Conservation (phyloP, 352 stramenopile genomes). For the Blastocystis sp. region DNA sequence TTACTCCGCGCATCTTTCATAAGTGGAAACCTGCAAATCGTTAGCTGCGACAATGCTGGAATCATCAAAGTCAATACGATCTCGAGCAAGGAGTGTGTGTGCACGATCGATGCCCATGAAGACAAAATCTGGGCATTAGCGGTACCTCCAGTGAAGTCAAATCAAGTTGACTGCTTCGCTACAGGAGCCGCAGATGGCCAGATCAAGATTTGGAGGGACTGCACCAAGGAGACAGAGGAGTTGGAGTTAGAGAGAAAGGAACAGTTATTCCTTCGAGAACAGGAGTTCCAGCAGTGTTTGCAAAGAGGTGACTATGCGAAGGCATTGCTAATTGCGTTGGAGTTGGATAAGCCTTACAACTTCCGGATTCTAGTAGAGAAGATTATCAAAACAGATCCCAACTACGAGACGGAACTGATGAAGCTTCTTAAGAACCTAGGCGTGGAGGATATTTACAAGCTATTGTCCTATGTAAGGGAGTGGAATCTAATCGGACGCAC, state of each 20-base stretch:
- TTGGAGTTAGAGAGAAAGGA: slow-evolving; percentile 75
- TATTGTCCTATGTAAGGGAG: slow-evolving; percentile 86
- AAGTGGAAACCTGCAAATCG: slow-evolving; percentile 81
- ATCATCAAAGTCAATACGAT: slow-evolving; percentile 96
- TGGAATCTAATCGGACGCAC: slow-evolving; percentile 95
- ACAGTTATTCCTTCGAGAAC: slow-evolving; percentile 84
- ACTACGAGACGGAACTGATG: slow-evolving; percentile 44
- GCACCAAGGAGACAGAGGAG: slow-evolving; percentile 81
- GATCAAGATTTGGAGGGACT: slow-evolving; percentile 87
- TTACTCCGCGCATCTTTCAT: slow-evolving; percentile 80
- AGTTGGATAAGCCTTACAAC: slow-evolving; percentile 83
- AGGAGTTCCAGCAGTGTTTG: slow-evolving; percentile 87
- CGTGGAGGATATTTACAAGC: slow-evolving; percentile 76
- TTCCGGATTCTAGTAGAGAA: slow-evolving; percentile 79
- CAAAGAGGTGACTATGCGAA: slow-evolving; percentile 79
- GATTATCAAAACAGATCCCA: slow-evolving; percentile 56
- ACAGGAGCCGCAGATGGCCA: slow-evolving; percentile 86
- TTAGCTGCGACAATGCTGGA: slow-evolving; percentile 88
- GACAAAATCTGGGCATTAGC: slow-evolving; percentile 94
- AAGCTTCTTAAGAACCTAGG: slow-evolving; percentile 73
- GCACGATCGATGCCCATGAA: slow-evolving; percentile 87
- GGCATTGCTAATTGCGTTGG: slow-evolving; percentile 77
- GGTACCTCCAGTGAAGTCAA: slow-evolving; percentile 73
- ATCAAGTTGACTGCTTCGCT: slow-evolving; percentile 74
- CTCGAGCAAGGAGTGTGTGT: slow-evolving; percentile 90